Conservation (phyloP, 768 basidiomycete species). For the Hebeloma cylindrosporum region DNA sequence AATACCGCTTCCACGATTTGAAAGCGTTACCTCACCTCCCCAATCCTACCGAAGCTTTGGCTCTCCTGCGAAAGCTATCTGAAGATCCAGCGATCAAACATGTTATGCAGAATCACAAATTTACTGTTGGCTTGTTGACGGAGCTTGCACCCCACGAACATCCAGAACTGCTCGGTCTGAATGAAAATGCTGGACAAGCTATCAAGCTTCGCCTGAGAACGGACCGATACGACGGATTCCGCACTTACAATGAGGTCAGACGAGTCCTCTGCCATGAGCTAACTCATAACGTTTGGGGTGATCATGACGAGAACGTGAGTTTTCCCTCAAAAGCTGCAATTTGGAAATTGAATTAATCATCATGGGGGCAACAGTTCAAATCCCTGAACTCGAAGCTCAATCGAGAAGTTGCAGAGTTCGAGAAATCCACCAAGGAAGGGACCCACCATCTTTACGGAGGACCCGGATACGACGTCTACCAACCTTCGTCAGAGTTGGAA, state of each 20-base stretch:
- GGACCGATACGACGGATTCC: slow-evolving; percentile 70
- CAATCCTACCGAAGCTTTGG: slow-evolving; percentile 53
- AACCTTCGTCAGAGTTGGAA: slow-evolving; percentile 56
- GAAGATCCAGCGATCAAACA: slow-evolving; percentile 71
- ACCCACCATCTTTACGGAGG: slow-evolving; percentile 51
- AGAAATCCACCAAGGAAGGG: slow-evolving; percentile 49
- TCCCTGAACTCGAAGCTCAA: slow-evolving; percentile 73
- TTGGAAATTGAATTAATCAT: too few relatives aligned
- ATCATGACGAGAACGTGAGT: slow-evolving; percentile 73
- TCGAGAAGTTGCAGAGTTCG: slow-evolving; percentile 69
- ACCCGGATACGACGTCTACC: slow-evolving; percentile 41
- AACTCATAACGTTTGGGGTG: slow-evolving; percentile 71
- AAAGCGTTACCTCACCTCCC: slow-evolving; percentile 66
- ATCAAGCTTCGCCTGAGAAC: slow-evolving; percentile 74
- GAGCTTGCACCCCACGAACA: slow-evolving; percentile 80
- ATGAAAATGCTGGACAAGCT: slow-evolving; percentile 57
- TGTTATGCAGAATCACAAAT: slow-evolving; percentile 69
- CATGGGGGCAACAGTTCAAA: slow-evolving; percentile 56
- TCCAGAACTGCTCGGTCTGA: slow-evolving; percentile 67
- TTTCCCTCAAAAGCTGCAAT: too few relatives aligned
- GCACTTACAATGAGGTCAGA: slow-evolving; percentile 61
- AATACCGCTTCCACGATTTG: slow-evolving; percentile 65
- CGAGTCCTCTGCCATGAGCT: slow-evolving; percentile 77
- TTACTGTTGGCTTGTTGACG: slow-evolving; percentile 67
- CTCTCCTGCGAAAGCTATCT: slow-evolving; percentile 56